A percentile compares a stretch with the other conserved stretches of the same genome.
Conservation (phyloP, 2,329 filamentous ascomycete species). For the Microdochium bolleyi region DNA sequence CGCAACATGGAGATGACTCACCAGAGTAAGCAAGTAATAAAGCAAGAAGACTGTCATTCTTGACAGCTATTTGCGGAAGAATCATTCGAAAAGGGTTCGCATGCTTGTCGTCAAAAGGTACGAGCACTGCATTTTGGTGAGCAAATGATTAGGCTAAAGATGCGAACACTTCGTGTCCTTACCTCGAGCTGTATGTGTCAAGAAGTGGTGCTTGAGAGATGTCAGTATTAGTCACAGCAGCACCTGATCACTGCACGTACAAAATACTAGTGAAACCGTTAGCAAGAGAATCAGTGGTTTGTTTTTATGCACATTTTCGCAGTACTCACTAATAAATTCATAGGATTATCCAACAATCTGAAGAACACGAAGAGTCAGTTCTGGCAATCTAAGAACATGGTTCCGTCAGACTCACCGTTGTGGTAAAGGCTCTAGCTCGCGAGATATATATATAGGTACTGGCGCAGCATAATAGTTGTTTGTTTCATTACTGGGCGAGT, state of each 20-base stretch:
- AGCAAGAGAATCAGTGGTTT: slow-evolving; percentile 7
- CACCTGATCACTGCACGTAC: slow-evolving; percentile 19
- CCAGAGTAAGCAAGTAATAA: slow-evolving; percentile 70
- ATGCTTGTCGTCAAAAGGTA: slow-evolving; percentile 41
- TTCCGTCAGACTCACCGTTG: slow-evolving; percentile 22
- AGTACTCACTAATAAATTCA: slow-evolving; percentile 58
- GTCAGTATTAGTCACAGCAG: slow-evolving; percentile 1
- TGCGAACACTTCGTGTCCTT: slow-evolving; percentile 38
- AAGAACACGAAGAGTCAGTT: slow-evolving; percentile 43
- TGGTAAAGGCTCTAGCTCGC: slow-evolving; percentile 38
- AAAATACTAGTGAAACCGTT: slow-evolving; percentile 32
- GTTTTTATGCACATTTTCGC: background rate
- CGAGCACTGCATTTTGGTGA: slow-evolving; percentile 41
- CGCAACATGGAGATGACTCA: slow-evolving; percentile 9
- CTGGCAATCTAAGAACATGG: slow-evolving; percentile 18
- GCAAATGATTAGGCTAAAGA: slow-evolving; percentile 19
- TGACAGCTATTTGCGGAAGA: slow-evolving; percentile 54
- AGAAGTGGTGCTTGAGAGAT: slow-evolving; percentile 44
- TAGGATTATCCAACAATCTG: slow-evolving; percentile 60
- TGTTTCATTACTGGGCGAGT: slow-evolving; percentile 45
- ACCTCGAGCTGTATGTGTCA: slow-evolving; percentile 71
- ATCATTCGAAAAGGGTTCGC: slow-evolving; percentile 45
- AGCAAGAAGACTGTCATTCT: slow-evolving; percentile 64
- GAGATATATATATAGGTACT: slow-evolving; percentile 50
- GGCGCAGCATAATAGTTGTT: slow-evolving; percentile 64